Conservation (phyloP, 2,329 filamentous ascomycete genomes). For the Fulvia fulva region DNA sequence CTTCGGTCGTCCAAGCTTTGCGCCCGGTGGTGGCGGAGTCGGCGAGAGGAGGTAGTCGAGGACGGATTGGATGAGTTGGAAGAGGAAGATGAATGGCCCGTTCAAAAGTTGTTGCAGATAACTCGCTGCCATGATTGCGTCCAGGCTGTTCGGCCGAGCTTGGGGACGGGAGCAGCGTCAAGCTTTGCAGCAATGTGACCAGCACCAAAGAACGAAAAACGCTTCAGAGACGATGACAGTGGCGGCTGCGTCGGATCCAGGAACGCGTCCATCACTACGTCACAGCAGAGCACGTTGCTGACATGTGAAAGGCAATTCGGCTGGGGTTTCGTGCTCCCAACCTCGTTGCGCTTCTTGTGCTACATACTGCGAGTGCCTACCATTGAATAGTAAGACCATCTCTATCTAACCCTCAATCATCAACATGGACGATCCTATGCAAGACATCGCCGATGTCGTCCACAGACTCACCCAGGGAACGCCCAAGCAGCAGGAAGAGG, state of each 20-base stretch:
- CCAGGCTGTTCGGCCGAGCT: background rate
- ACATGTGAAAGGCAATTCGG: conserved; percentile 5
- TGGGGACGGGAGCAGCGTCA: background rate
- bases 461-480: conserved; percentile 63
- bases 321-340: background rate
- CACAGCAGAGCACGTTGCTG: background rate
- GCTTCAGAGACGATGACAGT: background rate
- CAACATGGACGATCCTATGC: conserved; percentile 37
- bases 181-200: background rate
- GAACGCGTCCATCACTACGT: background rate
- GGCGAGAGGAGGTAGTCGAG: conserved; percentile 65
- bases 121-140: conserved; percentile 11
- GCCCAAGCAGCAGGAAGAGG: conserved; percentile 60
- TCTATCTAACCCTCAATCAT: background rate
- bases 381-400: background rate
- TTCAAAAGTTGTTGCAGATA: conserved; percentile 32
- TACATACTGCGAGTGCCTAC: background rate
- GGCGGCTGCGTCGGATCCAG: conserved; percentile 1
- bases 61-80: conserved; percentile 62
- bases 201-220: background rate
- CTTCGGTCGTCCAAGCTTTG: conserved; percentile 56
- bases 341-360: background rate
- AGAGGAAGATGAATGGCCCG: conserved; percentile 55
- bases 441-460: conserved; percentile 65
- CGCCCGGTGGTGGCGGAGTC: conserved; percentile 59